Conservation (phyloP, 208 protist species). For the Wallacemonas sp. region DNA sequence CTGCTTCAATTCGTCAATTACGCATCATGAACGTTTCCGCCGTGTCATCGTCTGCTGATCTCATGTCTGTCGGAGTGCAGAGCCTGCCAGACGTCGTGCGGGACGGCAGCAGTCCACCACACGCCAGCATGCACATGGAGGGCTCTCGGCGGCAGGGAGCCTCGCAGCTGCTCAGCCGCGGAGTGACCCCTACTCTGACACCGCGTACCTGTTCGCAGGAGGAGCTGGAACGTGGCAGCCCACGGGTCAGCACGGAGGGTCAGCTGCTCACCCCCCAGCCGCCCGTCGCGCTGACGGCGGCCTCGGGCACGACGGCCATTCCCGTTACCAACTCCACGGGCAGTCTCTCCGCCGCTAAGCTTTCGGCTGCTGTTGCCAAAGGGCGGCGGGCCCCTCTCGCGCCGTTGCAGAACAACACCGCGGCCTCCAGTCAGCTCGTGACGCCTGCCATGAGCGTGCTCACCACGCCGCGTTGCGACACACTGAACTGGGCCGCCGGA, state of each 20-base stretch:
- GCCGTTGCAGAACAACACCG: background rate
- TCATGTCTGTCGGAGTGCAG: background rate
- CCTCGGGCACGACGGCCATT: slow-evolving; percentile 9
- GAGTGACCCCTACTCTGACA: background rate
- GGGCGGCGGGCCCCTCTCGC: background rate
- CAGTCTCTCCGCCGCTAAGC: background rate
- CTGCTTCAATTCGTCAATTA: background rate
- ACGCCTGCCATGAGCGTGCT: slow-evolving; percentile 4
- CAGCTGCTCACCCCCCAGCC: too few species aligned
- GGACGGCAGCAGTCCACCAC: background rate
- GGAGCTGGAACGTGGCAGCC: too few species aligned
- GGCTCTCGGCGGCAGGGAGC: background rate
- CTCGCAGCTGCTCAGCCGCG: background rate
- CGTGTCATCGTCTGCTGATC: background rate
- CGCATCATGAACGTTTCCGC: slow-evolving; percentile 5
- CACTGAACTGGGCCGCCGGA: background rate
- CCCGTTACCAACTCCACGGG: slow-evolving; percentile 2
- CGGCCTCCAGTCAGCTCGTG: background rate
- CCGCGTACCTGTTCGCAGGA: background rate
- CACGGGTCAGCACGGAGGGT: too few species aligned
- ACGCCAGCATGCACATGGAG: background rate
- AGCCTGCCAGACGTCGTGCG: slow-evolving; percentile 1
- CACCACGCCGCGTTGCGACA: slow-evolving; percentile 10
- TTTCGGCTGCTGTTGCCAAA: background rate
- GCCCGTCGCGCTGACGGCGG: too few species aligned